Conservation (phyloP, 805 yeast species). For the Middelhovenomyces tepae region DNA sequence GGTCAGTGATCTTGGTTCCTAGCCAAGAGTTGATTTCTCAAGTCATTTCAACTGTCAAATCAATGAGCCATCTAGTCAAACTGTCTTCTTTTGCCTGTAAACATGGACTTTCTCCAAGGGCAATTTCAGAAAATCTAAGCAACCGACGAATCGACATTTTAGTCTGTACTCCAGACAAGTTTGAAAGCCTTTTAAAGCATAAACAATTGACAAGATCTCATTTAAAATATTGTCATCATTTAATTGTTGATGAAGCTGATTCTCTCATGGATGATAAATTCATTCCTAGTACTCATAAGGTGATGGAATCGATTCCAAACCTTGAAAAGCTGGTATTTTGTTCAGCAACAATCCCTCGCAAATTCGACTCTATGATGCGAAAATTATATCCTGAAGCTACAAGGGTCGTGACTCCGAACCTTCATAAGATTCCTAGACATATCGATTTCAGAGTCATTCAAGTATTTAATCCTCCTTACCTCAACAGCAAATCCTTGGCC, state of each 20-base stretch:
- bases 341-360: constrained; percentile 84
- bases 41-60: constrained; percentile 40
- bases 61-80: constrained; percentile 13
- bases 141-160: constrained; percentile 58
- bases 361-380: constrained; percentile 54
- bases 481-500: constrained; percentile 75
- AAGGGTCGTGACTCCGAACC: constrained; percentile 65
- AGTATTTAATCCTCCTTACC: constrained; percentile 68
- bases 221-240: constrained; percentile 42
- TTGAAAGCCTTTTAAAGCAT: constrained; percentile 33
- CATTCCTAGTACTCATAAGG: constrained; percentile 51
- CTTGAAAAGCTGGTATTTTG: constrained; percentile 63
- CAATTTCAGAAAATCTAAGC: constrained; percentile 17
- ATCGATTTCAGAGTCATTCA: constrained; percentile 69
- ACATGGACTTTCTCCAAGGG: constrained; percentile 10
- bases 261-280: constrained; percentile 79
- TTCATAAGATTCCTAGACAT: constrained; percentile 76
- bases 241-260: constrained; percentile 91
- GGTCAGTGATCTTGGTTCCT: constrained; percentile 75
- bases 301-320: constrained; percentile 42
- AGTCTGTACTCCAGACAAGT: constrained; percentile 78
- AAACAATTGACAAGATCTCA: constrained; percentile 19
- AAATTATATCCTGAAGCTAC: constrained; percentile 55
- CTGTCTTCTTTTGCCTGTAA: constrained; percentile 12
- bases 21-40: constrained; percentile 85